phyloP scores from a whole-genome alignment of 148 eudicot genomes.

The Arbutus unedo region DNA sequence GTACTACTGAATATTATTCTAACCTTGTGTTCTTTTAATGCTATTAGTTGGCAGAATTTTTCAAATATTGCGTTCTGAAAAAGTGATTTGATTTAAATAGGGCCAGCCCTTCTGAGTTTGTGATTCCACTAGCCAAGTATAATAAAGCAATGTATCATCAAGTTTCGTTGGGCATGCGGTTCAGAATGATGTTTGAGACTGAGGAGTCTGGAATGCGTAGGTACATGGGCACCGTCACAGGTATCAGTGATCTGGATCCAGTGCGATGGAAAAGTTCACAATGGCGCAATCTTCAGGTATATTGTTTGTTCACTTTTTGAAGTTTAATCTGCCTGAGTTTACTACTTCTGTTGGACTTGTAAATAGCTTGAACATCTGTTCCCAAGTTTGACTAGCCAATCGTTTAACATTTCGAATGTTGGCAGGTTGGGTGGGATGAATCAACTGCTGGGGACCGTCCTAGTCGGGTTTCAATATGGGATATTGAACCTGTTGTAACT shows the following conservation, averaged over 20 bases:
- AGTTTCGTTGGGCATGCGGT: constrained; percentile 93
- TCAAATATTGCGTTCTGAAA: not conserved
- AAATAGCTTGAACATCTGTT: not conserved
- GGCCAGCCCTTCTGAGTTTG: constrained; percentile 94
- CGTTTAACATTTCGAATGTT: constrained; percentile 14
- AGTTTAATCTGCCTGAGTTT: not conserved
- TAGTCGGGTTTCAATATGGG: constrained; percentile 92
- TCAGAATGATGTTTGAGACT: constrained; percentile 98
- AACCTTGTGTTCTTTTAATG: not conserved
- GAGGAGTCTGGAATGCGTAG: constrained; percentile 95
- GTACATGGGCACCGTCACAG: constrained; percentile 92
- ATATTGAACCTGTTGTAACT: constrained; percentile 90
- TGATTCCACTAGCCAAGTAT: constrained; percentile 90
- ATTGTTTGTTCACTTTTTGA: constrained; percentile 1
- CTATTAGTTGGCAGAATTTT: not conserved
- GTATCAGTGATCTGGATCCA: constrained; percentile 78
- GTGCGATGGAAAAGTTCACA: constrained; percentile 90
- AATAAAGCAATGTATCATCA: constrained; percentile 94
- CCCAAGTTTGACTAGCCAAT: not conserved
- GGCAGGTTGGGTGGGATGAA: constrained; percentile 99
- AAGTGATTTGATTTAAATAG: constrained; percentile 34
- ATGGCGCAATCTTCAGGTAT: constrained; percentile 96
- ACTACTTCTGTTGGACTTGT: not conserved
- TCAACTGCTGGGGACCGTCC: constrained; percentile 98
- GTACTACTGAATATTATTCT: constrained; percentile 29